Conservation (phyloP, 345 rosid genomes). For the Salix koriyanagi region DNA sequence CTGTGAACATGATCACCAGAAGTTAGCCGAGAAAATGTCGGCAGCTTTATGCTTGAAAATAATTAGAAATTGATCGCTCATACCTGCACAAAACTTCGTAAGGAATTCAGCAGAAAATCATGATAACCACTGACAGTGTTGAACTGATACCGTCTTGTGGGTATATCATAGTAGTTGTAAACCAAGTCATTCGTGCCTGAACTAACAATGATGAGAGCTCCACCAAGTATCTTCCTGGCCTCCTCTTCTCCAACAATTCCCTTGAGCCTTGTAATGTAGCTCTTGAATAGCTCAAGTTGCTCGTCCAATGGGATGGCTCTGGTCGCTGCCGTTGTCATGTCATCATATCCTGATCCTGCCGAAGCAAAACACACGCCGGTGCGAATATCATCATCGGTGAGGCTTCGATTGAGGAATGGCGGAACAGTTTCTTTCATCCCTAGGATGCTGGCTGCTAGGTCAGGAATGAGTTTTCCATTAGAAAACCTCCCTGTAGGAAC, state of each 20-base stretch:
- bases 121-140: constrained; percentile 35
- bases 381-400: constrained; percentile 16
- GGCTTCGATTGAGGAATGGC: constrained; percentile 39
- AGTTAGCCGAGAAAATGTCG: neutral
- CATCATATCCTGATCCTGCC: constrained; percentile 41
- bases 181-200: constrained; percentile 58
- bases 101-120: constrained; percentile 32
- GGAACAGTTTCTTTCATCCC: constrained; percentile 41
- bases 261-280: constrained; percentile 31
- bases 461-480: constrained; percentile 44
- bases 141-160: constrained; percentile 33
- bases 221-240: constrained; percentile 32
- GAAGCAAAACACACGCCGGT: constrained; percentile 49
- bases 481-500: constrained; percentile 50
- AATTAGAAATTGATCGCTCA: neutral
- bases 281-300: constrained; percentile 40
- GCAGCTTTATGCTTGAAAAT: too few species aligned
- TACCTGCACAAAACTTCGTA: constrained; percentile 42
- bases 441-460: constrained; percentile 32
- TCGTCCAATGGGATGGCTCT: constrained; percentile 31
- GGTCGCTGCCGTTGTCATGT: constrained; percentile 15
- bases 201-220: constrained; percentile 46
- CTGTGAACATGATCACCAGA: constrained; percentile 12
- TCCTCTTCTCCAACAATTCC: constrained; percentile 31
- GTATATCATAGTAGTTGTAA: constrained; percentile 41